Evolutionary conservation across 495 filamentous ascomycete genomes (phyloP).

Genomic region (Stereocaulon alpinum): DNA sequence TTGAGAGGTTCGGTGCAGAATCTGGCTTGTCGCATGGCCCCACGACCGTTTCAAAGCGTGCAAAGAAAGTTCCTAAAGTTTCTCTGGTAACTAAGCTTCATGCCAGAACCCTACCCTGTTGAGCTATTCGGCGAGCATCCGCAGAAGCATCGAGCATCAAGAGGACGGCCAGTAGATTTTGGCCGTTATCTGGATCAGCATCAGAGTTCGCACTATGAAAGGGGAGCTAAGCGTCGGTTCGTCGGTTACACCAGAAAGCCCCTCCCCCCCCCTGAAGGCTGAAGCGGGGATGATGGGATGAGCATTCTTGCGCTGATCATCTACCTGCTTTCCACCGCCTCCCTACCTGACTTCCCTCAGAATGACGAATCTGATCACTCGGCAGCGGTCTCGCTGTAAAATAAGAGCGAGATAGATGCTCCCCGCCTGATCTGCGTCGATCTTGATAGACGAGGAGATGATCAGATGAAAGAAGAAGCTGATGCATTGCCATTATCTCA

Average conservation of each 20-base stretch:
- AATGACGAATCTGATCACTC: background rate
- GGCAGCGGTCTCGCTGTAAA: background rate
- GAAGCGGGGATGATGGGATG: background rate
- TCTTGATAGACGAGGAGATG: background rate
- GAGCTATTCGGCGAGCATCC: background rate
- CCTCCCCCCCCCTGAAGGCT: background rate
- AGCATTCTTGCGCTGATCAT: background rate
- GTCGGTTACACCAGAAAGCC: background rate
- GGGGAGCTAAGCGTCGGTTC: background rate
- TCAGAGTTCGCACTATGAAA: background rate
- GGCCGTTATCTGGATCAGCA: slow-evolving; percentile 1
- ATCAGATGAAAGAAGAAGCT: background rate
- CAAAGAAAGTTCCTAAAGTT: no score
- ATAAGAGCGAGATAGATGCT: background rate
- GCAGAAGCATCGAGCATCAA: background rate
- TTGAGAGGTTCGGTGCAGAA: background rate
- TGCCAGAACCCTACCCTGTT: background rate
- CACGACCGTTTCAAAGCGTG: background rate
- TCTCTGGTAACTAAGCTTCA: background rate
- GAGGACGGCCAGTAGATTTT: background rate
- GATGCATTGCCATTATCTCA: background rate
- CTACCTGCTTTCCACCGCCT: background rate
- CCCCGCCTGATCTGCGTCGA: background rate
- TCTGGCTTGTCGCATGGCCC: background rate
- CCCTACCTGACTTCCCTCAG: background rate